Percentiles rank a stretch among this genome's conserved stretches.
Evolutionary conservation across 352 stramenopile species (phyloP).

Genomic region (Globisporangium abappressorium): DNA sequence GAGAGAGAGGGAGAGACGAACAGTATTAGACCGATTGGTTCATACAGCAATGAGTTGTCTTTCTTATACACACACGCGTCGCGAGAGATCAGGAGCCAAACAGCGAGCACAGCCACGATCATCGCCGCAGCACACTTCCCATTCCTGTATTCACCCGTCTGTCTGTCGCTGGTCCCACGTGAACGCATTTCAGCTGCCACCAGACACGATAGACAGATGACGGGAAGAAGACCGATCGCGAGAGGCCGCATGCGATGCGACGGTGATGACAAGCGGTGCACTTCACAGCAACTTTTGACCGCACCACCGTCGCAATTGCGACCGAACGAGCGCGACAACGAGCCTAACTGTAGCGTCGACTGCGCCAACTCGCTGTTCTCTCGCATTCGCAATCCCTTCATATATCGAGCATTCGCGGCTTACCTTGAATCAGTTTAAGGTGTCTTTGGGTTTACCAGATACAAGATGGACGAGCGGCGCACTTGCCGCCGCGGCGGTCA

Average conservation of each 20-base stretch:
- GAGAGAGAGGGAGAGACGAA: neutral
- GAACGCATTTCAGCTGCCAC: too few species aligned
- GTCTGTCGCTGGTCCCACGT: too few species aligned
- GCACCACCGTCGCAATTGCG: neutral
- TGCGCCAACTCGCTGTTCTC: neutral
- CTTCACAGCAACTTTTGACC: neutral
- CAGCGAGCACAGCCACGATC: neutral
- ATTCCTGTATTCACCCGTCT: neutral
- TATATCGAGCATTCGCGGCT: constrained; percentile 5
- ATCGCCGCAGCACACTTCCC: neutral
- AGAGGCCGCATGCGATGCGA: neutral
- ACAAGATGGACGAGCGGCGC: constrained; percentile 67
- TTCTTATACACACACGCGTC: neutral
- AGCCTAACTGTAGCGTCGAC: neutral
- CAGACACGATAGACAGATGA: too few species aligned
- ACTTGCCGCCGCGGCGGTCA: neutral
- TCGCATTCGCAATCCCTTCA: neutral
- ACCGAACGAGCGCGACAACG: neutral
- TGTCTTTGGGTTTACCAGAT: constrained; percentile 86
- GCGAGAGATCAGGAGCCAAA: neutral
- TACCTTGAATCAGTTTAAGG: constrained; percentile 94
- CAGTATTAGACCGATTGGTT: neutral
- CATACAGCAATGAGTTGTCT: neutral
- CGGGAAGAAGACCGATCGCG: too few species aligned
- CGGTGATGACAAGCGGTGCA: neutral